Conservation (phyloP, 148 eudicot species). For the Vaccinium macrocarpon region DNA sequence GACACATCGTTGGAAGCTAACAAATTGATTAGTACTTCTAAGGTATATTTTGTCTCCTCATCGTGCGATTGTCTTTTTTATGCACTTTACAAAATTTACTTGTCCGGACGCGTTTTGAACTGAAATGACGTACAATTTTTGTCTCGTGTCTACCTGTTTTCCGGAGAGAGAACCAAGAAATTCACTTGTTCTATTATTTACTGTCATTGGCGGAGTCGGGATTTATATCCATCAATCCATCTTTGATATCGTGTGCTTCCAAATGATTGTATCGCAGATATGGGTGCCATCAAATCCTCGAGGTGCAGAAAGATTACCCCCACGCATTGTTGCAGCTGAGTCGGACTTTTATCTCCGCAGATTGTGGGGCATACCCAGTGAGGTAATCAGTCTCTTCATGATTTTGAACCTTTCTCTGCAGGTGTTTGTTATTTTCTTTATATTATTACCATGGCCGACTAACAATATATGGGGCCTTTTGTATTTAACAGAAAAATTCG, state of each 20-base stretch:
- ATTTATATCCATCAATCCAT: too few relatives aligned
- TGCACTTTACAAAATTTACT: too few relatives aligned
- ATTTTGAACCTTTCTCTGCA: not conserved
- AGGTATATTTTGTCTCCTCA: constrained; percentile 18
- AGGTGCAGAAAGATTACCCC: constrained; percentile 35
- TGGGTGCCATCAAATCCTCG: constrained; percentile 32
- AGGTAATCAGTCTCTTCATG: constrained; percentile 17
- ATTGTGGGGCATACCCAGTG: constrained; percentile 30
- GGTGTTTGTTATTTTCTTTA: not conserved
- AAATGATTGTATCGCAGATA: constrained; percentile 19
- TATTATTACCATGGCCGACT: not conserved
- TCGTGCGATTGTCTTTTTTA: not conserved
- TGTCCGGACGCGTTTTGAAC: not conserved
- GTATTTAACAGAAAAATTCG: not conserved
- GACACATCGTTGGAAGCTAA: not conserved
- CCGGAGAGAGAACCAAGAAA: not conserved
- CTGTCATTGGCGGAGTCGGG: too few relatives aligned
- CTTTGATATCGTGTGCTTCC: not conserved
- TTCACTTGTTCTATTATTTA: too few relatives aligned
- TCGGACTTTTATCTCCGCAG: constrained; percentile 31
- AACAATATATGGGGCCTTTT: not conserved
- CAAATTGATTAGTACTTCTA: constrained; percentile 2
- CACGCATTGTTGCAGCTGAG: constrained; percentile 28
- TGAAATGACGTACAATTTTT: not conserved
- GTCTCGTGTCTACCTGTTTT: not conserved